phyloP scores from a whole-genome alignment of 257 asterid genomes.

The Jacaranda mimosifolia region DNA sequence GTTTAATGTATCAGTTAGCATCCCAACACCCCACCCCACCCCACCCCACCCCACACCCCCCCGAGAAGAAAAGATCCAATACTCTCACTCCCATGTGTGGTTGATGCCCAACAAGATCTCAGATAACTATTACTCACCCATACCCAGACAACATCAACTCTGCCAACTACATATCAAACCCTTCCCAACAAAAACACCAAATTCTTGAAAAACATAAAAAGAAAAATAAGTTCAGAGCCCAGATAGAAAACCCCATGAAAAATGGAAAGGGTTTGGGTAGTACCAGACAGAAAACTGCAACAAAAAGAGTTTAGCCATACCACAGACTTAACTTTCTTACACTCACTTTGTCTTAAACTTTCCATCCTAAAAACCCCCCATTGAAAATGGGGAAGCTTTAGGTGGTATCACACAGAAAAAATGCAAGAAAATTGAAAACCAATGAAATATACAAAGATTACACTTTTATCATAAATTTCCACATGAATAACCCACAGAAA shows the following conservation, averaged over 20 bases:
- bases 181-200: not conserved
- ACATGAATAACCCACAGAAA: not conserved
- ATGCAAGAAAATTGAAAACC: not conserved
- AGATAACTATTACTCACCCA: too few relatives aligned
- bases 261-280: not conserved
- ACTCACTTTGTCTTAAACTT: not conserved
- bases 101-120: too few relatives aligned
- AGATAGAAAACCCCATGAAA: not conserved
- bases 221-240: not conserved
- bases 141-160: not conserved
- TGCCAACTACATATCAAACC: not conserved
- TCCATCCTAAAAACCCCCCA: constrained; percentile 7
- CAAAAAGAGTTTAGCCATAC: too few relatives aligned
- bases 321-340: not conserved
- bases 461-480: not conserved
- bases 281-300: not conserved
- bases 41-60: too few relatives aligned
- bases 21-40: too few relatives aligned
- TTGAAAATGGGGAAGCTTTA: constrained; percentile 4
- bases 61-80: too few relatives aligned
- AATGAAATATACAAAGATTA: not conserved
- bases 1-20: too few relatives aligned
- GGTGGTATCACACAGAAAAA: constrained; percentile 21
- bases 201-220: not conserved
- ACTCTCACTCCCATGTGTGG: too few relatives aligned